Base-by-base conservation (phyloP, 371 early-diverging fungal species). In the Mucor sp. region DNA sequence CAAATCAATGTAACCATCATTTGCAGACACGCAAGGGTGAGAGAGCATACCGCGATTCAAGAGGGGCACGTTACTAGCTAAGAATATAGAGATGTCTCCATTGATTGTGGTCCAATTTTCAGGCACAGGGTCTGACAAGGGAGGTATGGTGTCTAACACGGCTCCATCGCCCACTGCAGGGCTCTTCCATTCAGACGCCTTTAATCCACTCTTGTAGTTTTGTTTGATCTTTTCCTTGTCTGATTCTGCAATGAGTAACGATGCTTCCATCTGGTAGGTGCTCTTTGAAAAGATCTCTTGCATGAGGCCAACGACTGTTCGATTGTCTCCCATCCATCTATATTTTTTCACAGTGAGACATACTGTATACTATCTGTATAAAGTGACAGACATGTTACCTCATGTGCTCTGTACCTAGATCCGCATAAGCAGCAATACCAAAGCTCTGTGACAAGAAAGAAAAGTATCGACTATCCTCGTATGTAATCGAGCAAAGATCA, bases 401-500 rank as follows among this genome's bases (percentile, higher is more conserved):
- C 53, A 53, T 74, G 60, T 83, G 71, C 64, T 89, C 89, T 2
- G 89, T 87, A 17, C 77, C 87, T 44, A 89, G 63, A 72, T 89
- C 89, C 6, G 85, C 85, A 69, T 89, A 86, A 2, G 88, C 80
- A 28, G 87, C 82, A 44, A 88, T 75, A n/a, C 89, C 89, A 75
- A 83, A 89, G 35, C 80, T 88, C 63, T 88, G 87, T 11, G 88
- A 83, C 15, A 86, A 67, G 70, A 89, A 89, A 6, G 88, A 88
- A 59, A 84, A 87, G 47, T 77, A 85, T 1, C 82, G 73, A 15
- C 77, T 71, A 25, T 85, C 74, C 25, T 76, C 81, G 39, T 84
- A 87, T 0, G 85, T 80, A 17, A 89, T 77, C 8, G 89, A 89
- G 63, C 89, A 89, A 8, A 88, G 53, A 67, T 89, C 89, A 6